Conservation (phyloP, 257 asterid species). For the Capsicum pubescens region DNA sequence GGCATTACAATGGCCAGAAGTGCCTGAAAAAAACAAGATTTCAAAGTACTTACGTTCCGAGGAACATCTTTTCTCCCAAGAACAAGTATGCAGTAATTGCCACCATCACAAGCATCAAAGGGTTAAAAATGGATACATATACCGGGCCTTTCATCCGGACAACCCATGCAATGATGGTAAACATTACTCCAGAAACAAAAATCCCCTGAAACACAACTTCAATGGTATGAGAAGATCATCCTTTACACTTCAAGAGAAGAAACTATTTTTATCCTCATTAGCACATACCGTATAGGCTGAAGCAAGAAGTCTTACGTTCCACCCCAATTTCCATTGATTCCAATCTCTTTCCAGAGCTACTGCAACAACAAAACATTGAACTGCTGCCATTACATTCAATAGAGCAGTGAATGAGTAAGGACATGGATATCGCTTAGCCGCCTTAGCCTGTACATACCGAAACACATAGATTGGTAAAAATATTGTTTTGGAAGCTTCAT, state of each 20-base stretch:
- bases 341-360: slow-evolving; percentile 52
- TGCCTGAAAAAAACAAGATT: not conserved
- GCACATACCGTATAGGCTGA: slow-evolving; percentile 57
- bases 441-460: slow-evolving; percentile 49
- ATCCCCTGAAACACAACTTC: slow-evolving; percentile 51
- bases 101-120: slow-evolving; percentile 66
- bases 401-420: slow-evolving; percentile 77
- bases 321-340: slow-evolving; percentile 70
- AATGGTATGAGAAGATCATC: not conserved
- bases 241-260: not conserved
- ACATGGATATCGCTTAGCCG: slow-evolving; percentile 63
- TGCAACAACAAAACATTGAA: slow-evolving; percentile 62
- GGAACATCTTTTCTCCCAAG: slow-evolving; percentile 56
- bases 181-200: slow-evolving; percentile 56
- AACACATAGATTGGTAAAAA: not conserved
- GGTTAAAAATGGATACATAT: slow-evolving; percentile 70
- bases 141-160: slow-evolving; percentile 75
- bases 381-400: slow-evolving; percentile 56
- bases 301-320: slow-evolving; percentile 59
- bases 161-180: slow-evolving; percentile 50
- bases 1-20: not conserved
- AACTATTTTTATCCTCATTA: not conserved
- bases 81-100: slow-evolving; percentile 63
- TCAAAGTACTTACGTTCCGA: slow-evolving; percentile 58
- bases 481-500: not conserved